These are phyloP conservation scores for Ogataea populi-albae DNA, from an alignment of 805 yeast genomes.

Conservation along the genomic window DNA sequence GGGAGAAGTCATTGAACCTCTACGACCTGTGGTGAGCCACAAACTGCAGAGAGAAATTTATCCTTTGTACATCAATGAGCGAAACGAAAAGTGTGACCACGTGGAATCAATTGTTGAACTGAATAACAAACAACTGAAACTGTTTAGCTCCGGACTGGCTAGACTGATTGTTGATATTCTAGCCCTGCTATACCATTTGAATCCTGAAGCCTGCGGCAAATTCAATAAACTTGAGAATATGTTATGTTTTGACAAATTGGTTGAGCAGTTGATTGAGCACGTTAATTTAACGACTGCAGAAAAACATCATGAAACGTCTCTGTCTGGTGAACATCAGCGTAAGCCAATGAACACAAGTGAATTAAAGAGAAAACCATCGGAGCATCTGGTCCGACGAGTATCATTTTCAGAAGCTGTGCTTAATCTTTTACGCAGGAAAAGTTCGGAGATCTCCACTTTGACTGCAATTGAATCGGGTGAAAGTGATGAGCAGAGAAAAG, in stretches of 20 bases:
- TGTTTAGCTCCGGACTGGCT: constrained; percentile 19
- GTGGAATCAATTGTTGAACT: constrained; percentile 16
- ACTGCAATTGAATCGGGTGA: constrained; percentile 1
- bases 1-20: constrained; percentile 7
- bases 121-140: constrained; percentile 15
- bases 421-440: constrained; percentile 13
- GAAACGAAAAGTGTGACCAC: constrained; percentile 7
- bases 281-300: constrained; percentile 1
- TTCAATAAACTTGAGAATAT: constrained; percentile 17
- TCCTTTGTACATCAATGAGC: constrained; percentile 7
- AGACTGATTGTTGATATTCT: constrained; percentile 21
- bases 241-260: constrained; percentile 17
- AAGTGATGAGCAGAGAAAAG: background rate
- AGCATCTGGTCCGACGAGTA: background rate
- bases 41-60: constrained; percentile 3
- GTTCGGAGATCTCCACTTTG: constrained; percentile 1
- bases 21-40: constrained; percentile 11
- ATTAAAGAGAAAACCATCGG: background rate
- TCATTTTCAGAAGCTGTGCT: constrained; percentile 8
- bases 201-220: constrained; percentile 1
- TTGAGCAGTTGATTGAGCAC: constrained; percentile 8
- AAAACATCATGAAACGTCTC: too few species aligned
- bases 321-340: background rate
- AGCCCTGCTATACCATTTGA: constrained; percentile 7
- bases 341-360: background rate